These are phyloP conservation scores for Geoglossum glabrum DNA, from an alignment of 495 filamentous ascomycete species.

Conservation along the genomic window DNA sequence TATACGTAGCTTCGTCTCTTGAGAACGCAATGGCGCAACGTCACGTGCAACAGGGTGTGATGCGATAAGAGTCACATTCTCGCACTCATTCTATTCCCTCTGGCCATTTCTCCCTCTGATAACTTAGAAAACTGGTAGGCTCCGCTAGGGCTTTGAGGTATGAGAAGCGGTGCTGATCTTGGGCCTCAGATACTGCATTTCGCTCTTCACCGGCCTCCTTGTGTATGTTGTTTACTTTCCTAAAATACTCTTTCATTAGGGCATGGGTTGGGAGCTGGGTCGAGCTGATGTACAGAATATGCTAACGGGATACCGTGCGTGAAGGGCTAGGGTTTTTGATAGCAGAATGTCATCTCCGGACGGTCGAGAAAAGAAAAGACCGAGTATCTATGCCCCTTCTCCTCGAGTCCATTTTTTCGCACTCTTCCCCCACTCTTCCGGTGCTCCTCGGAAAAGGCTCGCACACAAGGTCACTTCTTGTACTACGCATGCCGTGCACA, in stretches of 20 bases:
- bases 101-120: neutral
- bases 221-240: neutral
- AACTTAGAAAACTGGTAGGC: neutral
- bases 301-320: neutral
- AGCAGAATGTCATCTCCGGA: conserved; percentile 1
- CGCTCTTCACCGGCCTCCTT: neutral
- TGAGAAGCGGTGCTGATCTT: neutral
- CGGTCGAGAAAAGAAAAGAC: conserved; percentile 2
- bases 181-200: neutral
- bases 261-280: neutral
- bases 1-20: too few relatives aligned
- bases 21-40: too few relatives aligned
- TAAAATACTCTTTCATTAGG: neutral
- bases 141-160: neutral
- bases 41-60: too few relatives aligned
- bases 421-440: neutral
- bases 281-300: neutral
- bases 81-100: too few relatives aligned
- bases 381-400: conserved; percentile 1
- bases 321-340: neutral
- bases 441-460: neutral
- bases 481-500: neutral
- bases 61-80: neutral
- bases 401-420: neutral
- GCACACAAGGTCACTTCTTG: neutral